Evolutionary conservation across 306 rosid species (phyloP).

Genomic region (Styphnolobium japonicum): DNA sequence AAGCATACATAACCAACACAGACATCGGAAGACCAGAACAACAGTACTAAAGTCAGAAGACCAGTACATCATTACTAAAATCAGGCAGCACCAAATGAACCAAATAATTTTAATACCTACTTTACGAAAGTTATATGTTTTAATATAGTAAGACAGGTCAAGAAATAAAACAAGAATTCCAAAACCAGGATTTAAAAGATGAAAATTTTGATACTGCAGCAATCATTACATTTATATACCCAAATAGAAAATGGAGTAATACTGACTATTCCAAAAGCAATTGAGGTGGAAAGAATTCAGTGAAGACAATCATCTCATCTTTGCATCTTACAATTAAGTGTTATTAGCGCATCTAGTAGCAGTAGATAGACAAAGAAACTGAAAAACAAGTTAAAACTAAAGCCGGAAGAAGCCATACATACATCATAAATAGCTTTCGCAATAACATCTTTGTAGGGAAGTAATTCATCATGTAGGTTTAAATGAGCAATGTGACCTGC

Average conservation of each 20-base stretch:
- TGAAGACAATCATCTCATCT: neutral
- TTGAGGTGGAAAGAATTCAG: neutral
- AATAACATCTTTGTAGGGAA: conserved; percentile 80
- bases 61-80: too few species aligned
- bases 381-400: neutral
- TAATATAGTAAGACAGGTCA: neutral
- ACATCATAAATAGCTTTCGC: conserved; percentile 93
- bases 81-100: conserved; percentile 1
- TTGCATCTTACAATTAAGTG: neutral
- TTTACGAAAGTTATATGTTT: neutral
- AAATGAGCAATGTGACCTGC: conserved; percentile 97
- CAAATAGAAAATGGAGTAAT: neutral
- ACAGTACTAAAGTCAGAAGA: too few species aligned
- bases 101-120: neutral
- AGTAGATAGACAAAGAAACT: conserved; percentile 1
- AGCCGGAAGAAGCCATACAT: conserved; percentile 30
- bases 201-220: neutral
- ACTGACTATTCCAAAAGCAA: neutral
- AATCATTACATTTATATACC: neutral
- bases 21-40: conserved; percentile 5
- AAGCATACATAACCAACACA: neutral
- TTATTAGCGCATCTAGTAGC: conserved; percentile 10
- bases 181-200: neutral
- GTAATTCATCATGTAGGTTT: conserved; percentile 86
- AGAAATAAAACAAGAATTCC: neutral